These are phyloP conservation scores for Ceratorhiza oryzae-sativae DNA, from an alignment of 1,284 basidiomycete genomes.

Conservation along the genomic window DNA sequence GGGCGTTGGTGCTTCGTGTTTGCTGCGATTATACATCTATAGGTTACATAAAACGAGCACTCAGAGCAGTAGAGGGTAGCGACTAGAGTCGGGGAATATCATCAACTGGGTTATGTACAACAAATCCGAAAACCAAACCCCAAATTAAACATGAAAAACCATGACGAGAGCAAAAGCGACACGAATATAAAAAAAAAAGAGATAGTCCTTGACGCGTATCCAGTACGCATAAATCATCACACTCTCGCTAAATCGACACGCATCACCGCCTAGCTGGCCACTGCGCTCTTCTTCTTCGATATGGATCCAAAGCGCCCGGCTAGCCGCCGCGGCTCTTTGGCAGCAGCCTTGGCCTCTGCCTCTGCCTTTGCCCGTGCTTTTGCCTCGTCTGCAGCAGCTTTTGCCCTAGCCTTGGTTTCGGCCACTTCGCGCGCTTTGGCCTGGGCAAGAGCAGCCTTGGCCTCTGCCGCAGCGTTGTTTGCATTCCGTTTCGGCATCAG, in stretches of 20 bases:
- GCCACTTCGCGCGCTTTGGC: conserved; percentile 28
- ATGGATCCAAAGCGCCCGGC: conserved; percentile 29
- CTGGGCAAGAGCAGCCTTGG: conserved; percentile 32
- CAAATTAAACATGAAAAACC: conserved; percentile 6
- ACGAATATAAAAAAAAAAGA: background rate
- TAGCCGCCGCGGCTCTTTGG: conserved; percentile 10
- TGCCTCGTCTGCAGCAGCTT: conserved; percentile 30
- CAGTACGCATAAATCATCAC: background rate
- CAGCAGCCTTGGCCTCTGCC: conserved; percentile 28
- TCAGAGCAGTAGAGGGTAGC: background rate
- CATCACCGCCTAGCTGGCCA: background rate
- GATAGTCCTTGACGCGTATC: background rate
- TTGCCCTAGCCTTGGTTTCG: conserved; percentile 23
- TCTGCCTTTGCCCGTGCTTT: conserved; percentile 26
- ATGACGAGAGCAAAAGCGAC: conserved; percentile 5
- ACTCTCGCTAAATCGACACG: background rate
- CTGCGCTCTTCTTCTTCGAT: conserved; percentile 17
- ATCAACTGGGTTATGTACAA: conserved; percentile 19
- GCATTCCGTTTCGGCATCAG: conserved; percentile 22
- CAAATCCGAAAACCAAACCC: background rate
- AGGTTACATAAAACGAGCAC: conserved; percentile 1
- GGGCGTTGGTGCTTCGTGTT: conserved; percentile 17
- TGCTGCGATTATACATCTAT: conserved; percentile 29
- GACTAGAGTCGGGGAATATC: background rate
- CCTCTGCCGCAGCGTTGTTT: conserved; percentile 25